Percentiles rank a stretch among this genome's conserved stretches.
Evolutionary conservation across 306 rosid genomes (phyloP).

Genomic region (Quercus suber): DNA sequence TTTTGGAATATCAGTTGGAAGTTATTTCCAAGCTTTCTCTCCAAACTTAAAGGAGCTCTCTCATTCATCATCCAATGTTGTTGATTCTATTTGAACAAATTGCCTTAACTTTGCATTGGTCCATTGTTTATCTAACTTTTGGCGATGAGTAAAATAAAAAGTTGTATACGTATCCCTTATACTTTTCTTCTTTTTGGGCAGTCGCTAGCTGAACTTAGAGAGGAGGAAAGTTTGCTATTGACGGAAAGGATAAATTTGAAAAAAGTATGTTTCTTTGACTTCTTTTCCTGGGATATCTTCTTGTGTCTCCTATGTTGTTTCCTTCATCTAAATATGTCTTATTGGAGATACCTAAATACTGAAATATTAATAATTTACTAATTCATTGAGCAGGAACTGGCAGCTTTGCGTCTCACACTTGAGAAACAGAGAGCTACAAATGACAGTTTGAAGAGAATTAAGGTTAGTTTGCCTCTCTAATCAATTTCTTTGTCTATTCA

Average conservation of each 20-base stretch:
- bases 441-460: slow-evolving; percentile 65
- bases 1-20: not conserved
- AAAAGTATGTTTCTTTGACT: slow-evolving; percentile 40
- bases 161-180: not conserved
- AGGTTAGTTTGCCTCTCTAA: slow-evolving; percentile 39
- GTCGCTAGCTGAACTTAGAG: slow-evolving; percentile 80
- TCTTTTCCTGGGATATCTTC: not conserved
- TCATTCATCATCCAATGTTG: not conserved
- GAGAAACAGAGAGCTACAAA: slow-evolving; percentile 63
- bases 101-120: not conserved
- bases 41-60: not conserved
- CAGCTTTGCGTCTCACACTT: slow-evolving; percentile 40
- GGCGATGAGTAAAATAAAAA: not conserved
- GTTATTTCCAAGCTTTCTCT: not conserved
- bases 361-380: not conserved
- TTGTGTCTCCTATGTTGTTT: not conserved
- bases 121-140: not conserved
- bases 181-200: slow-evolving; percentile 32
- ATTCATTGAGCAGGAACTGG: slow-evolving; percentile 56
- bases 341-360: slow-evolving; percentile 4
- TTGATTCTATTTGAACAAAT: too few species aligned
- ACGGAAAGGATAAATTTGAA: slow-evolving; percentile 66
- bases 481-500: not conserved
- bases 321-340: not conserved
- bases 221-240: slow-evolving; percentile 67